Conservation (phyloP, 2,329 filamentous ascomycete genomes). For the Zelopaecilomyces penicillatus region DNA sequence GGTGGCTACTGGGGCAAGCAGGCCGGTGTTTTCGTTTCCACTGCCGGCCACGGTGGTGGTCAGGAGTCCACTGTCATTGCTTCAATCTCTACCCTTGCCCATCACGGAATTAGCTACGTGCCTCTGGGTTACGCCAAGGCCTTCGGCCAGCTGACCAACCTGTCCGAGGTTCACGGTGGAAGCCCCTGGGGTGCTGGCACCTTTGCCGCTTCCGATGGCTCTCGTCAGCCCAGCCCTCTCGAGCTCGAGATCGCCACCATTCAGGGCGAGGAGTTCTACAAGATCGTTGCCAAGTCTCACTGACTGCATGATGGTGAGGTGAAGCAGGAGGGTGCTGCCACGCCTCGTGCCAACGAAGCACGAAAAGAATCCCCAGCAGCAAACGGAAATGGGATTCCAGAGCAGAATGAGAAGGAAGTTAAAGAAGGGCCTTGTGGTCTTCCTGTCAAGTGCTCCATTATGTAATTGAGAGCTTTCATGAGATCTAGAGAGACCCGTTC, state of each 20-base stretch:
- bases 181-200: conserved; percentile 91
- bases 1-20: conserved; percentile 82
- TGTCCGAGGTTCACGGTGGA: conserved; percentile 77
- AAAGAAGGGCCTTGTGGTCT: conserved; percentile 69
- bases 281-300: conserved; percentile 61
- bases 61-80: conserved; percentile 83
- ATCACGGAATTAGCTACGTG: conserved; percentile 96
- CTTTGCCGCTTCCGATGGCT: conserved; percentile 71
- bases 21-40: conserved; percentile 84
- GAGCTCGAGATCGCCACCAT: conserved; percentile 73
- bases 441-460: conserved; percentile 63
- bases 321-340: conserved; percentile 18
- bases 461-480: conserved; percentile 31
- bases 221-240: conserved; percentile 64
- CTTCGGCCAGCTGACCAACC: conserved; percentile 61
- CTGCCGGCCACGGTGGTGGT: conserved; percentile 76
- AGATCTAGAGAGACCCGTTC: too few relatives aligned
- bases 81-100: conserved; percentile 74
- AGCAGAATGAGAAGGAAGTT: conserved; percentile 34
- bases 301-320: conserved; percentile 66
- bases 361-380: conserved; percentile 6
- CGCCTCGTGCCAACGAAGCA: conserved; percentile 16
- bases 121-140: conserved; percentile 83
- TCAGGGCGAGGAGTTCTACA: conserved; percentile 82
- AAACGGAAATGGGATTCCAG: conserved; percentile 17